Evolutionary conservation across 2,329 filamentous ascomycete genomes (phyloP).

Genomic region (Pseudophaeomoniella oleicola): DNA sequence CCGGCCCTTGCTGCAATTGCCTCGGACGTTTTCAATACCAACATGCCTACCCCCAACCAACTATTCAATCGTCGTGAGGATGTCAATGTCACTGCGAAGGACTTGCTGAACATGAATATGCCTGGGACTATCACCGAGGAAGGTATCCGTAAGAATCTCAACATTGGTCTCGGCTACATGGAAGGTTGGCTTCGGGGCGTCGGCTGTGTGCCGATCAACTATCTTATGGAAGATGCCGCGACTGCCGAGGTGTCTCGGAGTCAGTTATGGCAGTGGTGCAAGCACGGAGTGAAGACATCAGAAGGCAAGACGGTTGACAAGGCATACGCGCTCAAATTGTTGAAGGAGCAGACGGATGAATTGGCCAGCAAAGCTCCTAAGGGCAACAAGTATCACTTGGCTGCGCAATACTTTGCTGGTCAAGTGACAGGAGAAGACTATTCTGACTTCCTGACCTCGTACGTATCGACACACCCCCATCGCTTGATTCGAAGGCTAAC

Average conservation of each 20-base stretch:
- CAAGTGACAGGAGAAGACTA: constrained; percentile 98
- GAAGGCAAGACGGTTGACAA: constrained; percentile 92
- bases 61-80: constrained; percentile 83
- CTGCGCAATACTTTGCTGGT: constrained; percentile 78
- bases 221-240: constrained; percentile 94
- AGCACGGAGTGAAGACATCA: constrained; percentile 56
- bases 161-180: constrained; percentile 96
- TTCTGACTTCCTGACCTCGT: constrained; percentile 85
- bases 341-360: constrained; percentile 71
- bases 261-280: constrained; percentile 94
- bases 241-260: constrained; percentile 90
- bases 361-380: constrained; percentile 60
- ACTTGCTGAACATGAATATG: constrained; percentile 96
- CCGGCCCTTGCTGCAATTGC: constrained; percentile 81
- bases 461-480: constrained; percentile 24
- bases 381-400: constrained; percentile 84
- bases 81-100: constrained; percentile 69
- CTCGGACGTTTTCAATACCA: constrained; percentile 84
- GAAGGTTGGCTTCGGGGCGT: constrained; percentile 93
- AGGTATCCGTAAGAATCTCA: constrained; percentile 93
- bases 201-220: constrained; percentile 95
- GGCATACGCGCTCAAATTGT: constrained; percentile 69
- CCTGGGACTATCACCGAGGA: constrained; percentile 84
- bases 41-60: constrained; percentile 98
- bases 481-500: constrained; percentile 6